These are phyloP conservation scores for Fusarium hostae DNA, from an alignment of 2,329 filamentous ascomycete species.

Conservation along the genomic window DNA sequence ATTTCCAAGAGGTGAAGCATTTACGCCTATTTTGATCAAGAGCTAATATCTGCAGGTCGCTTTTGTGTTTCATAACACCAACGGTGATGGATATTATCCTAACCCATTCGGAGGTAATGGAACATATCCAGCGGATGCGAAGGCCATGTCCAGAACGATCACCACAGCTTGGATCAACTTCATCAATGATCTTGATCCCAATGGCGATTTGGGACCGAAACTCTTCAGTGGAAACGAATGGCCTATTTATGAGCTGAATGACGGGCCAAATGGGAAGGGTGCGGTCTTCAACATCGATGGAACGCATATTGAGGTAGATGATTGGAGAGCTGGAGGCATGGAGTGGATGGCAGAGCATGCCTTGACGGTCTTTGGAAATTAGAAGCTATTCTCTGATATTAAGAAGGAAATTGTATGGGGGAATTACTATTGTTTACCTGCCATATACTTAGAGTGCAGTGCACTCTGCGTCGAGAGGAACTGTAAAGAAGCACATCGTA, in stretches of 20 bases:
- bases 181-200: conserved; percentile 41
- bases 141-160: conserved; percentile 44
- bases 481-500: not conserved
- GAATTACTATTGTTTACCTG: not conserved
- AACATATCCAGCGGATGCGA: conserved; percentile 41
- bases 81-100: conserved; percentile 46
- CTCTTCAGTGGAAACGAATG: conserved; percentile 30
- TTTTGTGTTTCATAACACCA: conserved; percentile 54
- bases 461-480: conserved; percentile 1
- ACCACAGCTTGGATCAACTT: conserved; percentile 49
- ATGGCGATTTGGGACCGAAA: conserved; percentile 27
- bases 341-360: conserved; percentile 45
- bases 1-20: conserved; percentile 60
- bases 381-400: not conserved
- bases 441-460: not conserved
- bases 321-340: conserved; percentile 46
- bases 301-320: conserved; percentile 43
- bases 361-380: conserved; percentile 45
- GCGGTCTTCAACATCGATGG: conserved; percentile 46
- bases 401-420: not conserved
- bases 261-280: conserved; percentile 36
- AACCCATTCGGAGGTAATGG: conserved; percentile 48
- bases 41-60: too few relatives aligned
- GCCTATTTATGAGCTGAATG: conserved; percentile 41
- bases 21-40: too few relatives aligned